Percentiles rank a stretch among this genome's conserved stretches.
Conservation (phyloP, 495 filamentous ascomycete species). For the Neurospora sp. region DNA sequence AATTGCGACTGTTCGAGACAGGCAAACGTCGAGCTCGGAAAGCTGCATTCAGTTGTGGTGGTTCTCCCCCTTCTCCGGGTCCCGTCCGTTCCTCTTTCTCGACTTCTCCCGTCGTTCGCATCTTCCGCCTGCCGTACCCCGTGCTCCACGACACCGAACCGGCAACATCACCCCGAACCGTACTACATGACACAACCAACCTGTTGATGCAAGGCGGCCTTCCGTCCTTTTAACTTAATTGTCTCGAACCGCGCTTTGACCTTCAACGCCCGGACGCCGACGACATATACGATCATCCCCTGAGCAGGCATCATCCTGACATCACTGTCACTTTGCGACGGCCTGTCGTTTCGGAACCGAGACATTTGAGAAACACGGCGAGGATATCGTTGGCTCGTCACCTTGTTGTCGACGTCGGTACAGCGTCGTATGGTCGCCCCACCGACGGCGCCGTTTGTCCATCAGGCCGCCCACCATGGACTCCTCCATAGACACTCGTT, state of each 20-base stretch:
- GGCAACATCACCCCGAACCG: neutral
- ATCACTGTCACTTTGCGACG: neutral
- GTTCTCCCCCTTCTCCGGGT: neutral
- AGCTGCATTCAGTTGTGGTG: neutral
- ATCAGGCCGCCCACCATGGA: constrained; percentile 17
- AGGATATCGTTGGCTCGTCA: neutral
- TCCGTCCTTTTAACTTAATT: neutral
- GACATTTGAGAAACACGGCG: neutral
- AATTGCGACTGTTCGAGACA: neutral
- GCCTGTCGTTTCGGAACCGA: neutral
- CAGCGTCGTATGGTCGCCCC: constrained; percentile 5
- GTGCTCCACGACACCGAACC: neutral
- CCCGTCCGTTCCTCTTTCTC: neutral
- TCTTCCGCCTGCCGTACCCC: neutral
- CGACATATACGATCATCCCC: neutral
- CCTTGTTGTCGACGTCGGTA: neutral
- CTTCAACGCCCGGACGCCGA: neutral
- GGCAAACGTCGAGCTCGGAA: neutral
- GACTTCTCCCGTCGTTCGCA: neutral
- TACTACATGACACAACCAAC: neutral
- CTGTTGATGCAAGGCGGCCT: neutral
- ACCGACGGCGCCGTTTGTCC: constrained; percentile 8
- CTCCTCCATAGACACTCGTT: constrained; percentile 4
- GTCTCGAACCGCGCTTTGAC: neutral
- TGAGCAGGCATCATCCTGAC: neutral